phyloP scores from a whole-genome alignment of 371 early-diverging fungal species.

The Gilbertella persicaria region DNA sequence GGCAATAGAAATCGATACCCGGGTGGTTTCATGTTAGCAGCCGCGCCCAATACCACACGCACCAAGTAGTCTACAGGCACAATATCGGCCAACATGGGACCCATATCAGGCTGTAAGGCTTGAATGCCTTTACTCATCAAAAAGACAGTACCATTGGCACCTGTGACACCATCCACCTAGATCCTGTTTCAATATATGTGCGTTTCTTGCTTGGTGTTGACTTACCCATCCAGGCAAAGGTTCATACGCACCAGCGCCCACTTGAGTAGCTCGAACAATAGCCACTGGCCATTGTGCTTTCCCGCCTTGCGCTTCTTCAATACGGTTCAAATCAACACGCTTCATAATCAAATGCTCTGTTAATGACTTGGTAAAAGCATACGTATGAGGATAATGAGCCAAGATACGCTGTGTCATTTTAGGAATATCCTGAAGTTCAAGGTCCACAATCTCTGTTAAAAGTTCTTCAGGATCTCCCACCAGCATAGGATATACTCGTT shows the following conservation, averaged over 20 bases:
- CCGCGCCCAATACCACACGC: constrained; percentile 34
- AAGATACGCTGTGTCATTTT: constrained; percentile 54
- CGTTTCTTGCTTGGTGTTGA: neutral
- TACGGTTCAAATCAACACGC: constrained; percentile 52
- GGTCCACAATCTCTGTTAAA: constrained; percentile 49
- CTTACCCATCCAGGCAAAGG: constrained; percentile 68
- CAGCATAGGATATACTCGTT: constrained; percentile 60
- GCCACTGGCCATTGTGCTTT: constrained; percentile 56
- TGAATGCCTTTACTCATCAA: constrained; percentile 45
- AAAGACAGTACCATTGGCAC: constrained; percentile 46
- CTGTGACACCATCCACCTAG: constrained; percentile 60
- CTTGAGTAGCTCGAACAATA: constrained; percentile 63
- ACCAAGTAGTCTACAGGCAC: constrained; percentile 59
- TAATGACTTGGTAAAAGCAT: constrained; percentile 63
- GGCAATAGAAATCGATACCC: constrained; percentile 44
- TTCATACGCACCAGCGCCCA: constrained; percentile 53
- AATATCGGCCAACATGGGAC: constrained; percentile 45
- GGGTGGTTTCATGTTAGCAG: constrained; percentile 33
- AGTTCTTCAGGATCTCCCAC: constrained; percentile 60
- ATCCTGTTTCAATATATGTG: neutral
- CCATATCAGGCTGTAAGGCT: constrained; percentile 40
- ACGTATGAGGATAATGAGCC: constrained; percentile 57
- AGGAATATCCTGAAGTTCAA: constrained; percentile 54
- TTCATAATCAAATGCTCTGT: constrained; percentile 62
- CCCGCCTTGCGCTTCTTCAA: constrained; percentile 53